These are phyloP conservation scores for Quercus lobata DNA, from an alignment of 331 rosid genomes.

Conservation along the genomic window DNA sequence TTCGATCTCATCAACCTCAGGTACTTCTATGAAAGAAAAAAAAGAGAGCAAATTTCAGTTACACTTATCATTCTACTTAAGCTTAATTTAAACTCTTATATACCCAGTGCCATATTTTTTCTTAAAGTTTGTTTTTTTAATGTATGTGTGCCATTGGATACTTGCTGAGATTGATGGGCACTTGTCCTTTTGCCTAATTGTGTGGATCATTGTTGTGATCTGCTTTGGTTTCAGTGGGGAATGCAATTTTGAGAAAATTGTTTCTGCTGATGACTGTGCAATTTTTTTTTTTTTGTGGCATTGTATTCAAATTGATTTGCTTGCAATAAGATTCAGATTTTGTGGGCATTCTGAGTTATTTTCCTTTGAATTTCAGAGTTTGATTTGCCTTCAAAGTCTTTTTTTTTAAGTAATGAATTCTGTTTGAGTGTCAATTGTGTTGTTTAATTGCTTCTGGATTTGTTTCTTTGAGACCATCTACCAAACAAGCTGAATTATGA, in stretches of 20 bases:
- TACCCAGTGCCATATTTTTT: not conserved
- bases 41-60: not conserved
- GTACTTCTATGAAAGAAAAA: constrained; percentile 12
- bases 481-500: not conserved
- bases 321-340: not conserved
- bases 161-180: constrained; percentile 7
- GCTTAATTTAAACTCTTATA: not conserved
- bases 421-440: too few species aligned
- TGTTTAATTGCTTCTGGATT: too few species aligned
- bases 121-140: not conserved
- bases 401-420: not conserved
- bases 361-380: not conserved
- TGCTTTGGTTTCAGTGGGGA: not conserved
- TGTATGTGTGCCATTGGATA: not conserved
- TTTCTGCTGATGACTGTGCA: not conserved
- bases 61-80: not conserved
- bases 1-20: constrained; percentile 39
- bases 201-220: constrained; percentile 13
- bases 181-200: not conserved
- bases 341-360: constrained; percentile 1
- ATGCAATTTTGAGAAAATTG: not conserved
- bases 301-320: not conserved
- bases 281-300: not conserved
- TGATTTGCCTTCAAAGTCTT: not conserved
- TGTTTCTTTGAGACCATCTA: not conserved